phyloP scores from a whole-genome alignment of 352 stramenopile genomes.

The Discostella stelligera region DNA sequence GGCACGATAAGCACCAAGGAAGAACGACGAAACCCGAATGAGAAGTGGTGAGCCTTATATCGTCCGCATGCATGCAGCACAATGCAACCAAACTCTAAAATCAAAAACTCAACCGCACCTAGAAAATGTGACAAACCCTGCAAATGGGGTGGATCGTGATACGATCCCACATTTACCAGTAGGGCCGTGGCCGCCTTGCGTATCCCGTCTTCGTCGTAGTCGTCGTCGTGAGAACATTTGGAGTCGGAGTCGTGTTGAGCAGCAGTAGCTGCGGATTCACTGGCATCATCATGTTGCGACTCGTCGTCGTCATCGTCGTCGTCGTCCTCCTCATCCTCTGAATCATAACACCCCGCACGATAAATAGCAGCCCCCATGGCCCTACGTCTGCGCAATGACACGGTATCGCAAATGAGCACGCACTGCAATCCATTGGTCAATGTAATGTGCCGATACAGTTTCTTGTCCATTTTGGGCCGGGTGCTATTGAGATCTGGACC shows the following conservation, averaged over 20 bases:
- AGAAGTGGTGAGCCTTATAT: no score
- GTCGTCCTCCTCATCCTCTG: constrained; percentile 38
- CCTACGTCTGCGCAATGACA: constrained; percentile 65
- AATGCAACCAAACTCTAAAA: no score
- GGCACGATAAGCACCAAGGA: no score
- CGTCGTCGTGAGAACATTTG: constrained; percentile 9
- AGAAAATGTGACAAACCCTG: constrained; percentile 81
- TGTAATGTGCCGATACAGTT: constrained; percentile 75
- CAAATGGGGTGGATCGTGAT: constrained; percentile 71
- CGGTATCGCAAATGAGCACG: constrained; percentile 71
- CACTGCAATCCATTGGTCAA: constrained; percentile 71
- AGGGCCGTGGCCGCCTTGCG: constrained; percentile 77
- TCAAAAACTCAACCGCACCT: no score
- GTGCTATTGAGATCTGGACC: constrained; percentile 37
- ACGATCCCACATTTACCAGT: constrained; percentile 75
- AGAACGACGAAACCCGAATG: no score
- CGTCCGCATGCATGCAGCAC: no score
- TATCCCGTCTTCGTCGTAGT: constrained; percentile 41
- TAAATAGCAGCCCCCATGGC: constrained; percentile 13
- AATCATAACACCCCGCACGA: constrained; percentile 8
- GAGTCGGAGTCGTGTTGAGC: constrained; percentile 30
- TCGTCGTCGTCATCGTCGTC: constrained; percentile 26
- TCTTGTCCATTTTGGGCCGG: constrained; percentile 62
- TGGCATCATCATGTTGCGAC: constrained; percentile 6
- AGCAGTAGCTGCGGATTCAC: no score